A percentile compares a stretch with the other conserved stretches of the same genome.
phyloP scores from a whole-genome alignment of 164 flowering plant genomes.

The Magnolia kwangsiensis region DNA sequence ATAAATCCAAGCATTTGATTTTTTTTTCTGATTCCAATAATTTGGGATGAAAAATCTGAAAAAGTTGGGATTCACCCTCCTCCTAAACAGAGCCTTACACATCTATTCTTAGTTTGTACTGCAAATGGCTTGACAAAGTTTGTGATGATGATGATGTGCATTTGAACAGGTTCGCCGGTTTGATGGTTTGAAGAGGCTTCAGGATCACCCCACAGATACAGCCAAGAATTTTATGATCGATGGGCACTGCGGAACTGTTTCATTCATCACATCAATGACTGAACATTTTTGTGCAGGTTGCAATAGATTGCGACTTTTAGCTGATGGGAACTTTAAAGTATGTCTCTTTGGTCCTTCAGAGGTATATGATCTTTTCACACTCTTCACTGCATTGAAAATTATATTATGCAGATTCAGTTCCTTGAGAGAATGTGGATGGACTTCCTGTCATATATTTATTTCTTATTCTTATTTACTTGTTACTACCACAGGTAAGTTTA shows the following conservation, averaged over 20 bases:
- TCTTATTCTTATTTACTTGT: not conserved
- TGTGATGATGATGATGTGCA: not conserved
- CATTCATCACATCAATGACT: slow-evolving; percentile 98
- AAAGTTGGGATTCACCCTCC: not conserved
- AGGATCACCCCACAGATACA: slow-evolving; percentile 83
- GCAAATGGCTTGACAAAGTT: not conserved
- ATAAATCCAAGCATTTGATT: not conserved
- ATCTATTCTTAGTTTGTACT: no score
- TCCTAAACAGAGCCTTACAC: not conserved
- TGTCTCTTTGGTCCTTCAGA: slow-evolving; percentile 99
- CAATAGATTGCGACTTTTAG: slow-evolving; percentile 86
- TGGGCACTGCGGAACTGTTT: slow-evolving; percentile 74
- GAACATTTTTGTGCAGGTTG: slow-evolving; percentile 99
- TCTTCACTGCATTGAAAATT: not conserved
- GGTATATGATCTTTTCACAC: slow-evolving; percentile 32
- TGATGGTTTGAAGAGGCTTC: slow-evolving; percentile 52
- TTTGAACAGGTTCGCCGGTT: slow-evolving; percentile 53
- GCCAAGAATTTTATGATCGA: slow-evolving; percentile 83
- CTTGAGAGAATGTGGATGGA: not conserved
- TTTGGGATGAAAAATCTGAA: not conserved
- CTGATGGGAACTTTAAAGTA: slow-evolving; percentile 97
- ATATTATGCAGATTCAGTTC: not conserved
- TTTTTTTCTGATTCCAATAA: no score
- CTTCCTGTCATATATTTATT: not conserved
- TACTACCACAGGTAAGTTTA: slow-evolving; percentile 60